phyloP scores from a whole-genome alignment of 78 protist species.

The Dictyostelium brefeldianum region DNA sequence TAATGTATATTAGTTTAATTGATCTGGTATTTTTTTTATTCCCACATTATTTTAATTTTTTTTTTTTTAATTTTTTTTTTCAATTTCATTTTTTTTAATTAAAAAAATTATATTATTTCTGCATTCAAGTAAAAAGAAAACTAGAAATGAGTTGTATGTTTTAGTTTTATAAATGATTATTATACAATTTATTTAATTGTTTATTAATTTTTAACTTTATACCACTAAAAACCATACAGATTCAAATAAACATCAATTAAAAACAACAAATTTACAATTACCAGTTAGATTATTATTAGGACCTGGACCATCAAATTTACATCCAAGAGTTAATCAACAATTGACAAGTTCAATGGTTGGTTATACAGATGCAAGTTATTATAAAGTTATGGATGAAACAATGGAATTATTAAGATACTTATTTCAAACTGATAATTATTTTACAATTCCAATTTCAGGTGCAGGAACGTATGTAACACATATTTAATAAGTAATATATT shows the following conservation, averaged over 20 bases:
- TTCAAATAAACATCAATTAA: slow-evolving; percentile 30
- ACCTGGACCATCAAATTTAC: slow-evolving; percentile 86
- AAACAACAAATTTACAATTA: neutral
- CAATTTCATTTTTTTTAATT: too few species aligned
- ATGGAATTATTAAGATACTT: slow-evolving; percentile 79
- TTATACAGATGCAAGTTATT: slow-evolving; percentile 71
- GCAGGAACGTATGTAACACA: slow-evolving; percentile 75
- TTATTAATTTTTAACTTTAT: neutral
- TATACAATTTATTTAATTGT: too few species aligned
- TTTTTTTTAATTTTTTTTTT: neutral
- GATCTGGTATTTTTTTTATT: too few species aligned
- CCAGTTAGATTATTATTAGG: slow-evolving; percentile 81
- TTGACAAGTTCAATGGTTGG: slow-evolving; percentile 69
- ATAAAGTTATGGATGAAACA: slow-evolving; percentile 81
- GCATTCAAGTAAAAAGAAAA: neutral
- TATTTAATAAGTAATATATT: neutral
- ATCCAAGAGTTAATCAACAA: slow-evolving; percentile 77
- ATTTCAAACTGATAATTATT: slow-evolving; percentile 83
- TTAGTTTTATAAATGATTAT: too few species aligned
- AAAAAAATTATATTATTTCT: too few species aligned
- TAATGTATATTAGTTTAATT: too few species aligned
- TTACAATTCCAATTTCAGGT: slow-evolving; percentile 84
- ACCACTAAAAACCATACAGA: neutral
- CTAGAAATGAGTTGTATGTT: too few species aligned
- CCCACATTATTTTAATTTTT: neutral